These are phyloP conservation scores for Paracorniculantispora psalliotae DNA, from an alignment of 2,329 filamentous ascomycete species.

Conservation along the genomic window DNA sequence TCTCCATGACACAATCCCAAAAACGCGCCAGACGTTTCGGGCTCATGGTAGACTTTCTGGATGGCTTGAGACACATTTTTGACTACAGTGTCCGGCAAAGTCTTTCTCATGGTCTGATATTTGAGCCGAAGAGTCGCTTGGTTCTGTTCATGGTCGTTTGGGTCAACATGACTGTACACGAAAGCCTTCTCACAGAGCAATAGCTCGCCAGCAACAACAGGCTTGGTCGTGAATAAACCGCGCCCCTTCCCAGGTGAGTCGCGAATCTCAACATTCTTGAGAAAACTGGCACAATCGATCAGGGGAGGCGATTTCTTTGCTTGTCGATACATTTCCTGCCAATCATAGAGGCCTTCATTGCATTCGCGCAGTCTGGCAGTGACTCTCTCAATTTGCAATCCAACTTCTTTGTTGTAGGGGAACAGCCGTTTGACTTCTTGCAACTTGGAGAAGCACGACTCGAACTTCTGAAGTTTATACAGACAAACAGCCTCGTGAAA, in stretches of 20 bases:
- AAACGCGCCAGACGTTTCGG: not conserved
- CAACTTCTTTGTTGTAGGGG: not conserved
- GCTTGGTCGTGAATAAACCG: not conserved
- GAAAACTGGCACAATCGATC: not conserved
- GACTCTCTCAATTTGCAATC: not conserved
- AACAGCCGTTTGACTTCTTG: not conserved
- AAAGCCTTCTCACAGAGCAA: slow-evolving; percentile 3
- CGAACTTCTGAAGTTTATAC: not conserved
- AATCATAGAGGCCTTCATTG: not conserved
- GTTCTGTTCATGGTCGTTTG: not conserved
- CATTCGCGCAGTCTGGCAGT: not conserved
- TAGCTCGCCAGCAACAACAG: not conserved
- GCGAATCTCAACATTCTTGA: not conserved
- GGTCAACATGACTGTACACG: not conserved
- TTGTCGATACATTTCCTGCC: not conserved
- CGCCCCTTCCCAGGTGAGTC: not conserved
- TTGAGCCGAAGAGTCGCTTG: not conserved
- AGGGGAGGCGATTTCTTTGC: not conserved
- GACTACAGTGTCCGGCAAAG: not conserved
- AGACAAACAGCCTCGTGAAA: not conserved
- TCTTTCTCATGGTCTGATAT: not conserved
- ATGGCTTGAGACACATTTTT: not conserved
- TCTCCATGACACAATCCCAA: not conserved
- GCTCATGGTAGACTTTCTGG: not conserved
- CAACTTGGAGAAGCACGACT: not conserved